Evolutionary conservation across 2,329 filamentous ascomycete species (phyloP), one percentile per base, ranked within the genome.

Genomic region (Davidsoniella eucalypti): DNA sequence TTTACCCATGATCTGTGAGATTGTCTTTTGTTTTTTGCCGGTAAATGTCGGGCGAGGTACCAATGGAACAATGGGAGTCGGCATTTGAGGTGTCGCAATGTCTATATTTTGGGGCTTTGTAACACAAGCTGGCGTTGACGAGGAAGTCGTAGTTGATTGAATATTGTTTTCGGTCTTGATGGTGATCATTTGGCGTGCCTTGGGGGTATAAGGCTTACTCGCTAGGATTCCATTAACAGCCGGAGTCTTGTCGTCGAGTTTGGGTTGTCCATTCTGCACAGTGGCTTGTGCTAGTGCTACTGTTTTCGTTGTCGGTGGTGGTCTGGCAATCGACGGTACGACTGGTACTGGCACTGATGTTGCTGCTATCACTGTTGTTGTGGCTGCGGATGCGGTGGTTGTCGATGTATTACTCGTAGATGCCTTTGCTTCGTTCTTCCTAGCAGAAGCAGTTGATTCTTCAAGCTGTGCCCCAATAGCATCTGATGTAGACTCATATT

Each of bases 1-100:
- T 33, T 53, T 42, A 7, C 46, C 43, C 9, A 50, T 46, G 9
- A 53, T 53, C 37, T 53, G 47, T 9, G 51, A 53, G 18, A 53
- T 26, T 5, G 47, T 53, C 38, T 50, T 49, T 37, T 53, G 51
- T n/a, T 42, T 39, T 50, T 43, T 50, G 17, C 29, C 29, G 29
- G 29, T 18, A 17, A 37, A 5, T n/a, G 25, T 25, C 10, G 25
- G 43, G 18, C 16, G 37, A 42, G 46, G 46, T 14, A 23, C n/a
- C 14, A 40, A 14, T 21, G 37, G 12, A 40, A 23, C 7, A 4
- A 40, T 12, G 10, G 46, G 46, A 6, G 25, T n/a, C 2, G 17
- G 37, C 8, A 25, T 12, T 7, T 6, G 36, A 41, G 37, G 4
- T 10, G 14, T 43, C 17, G 40, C 29, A 33, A 33, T 12, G 12